A percentile compares a stretch with the other conserved stretches of the same genome.
These are phyloP conservation scores for Fonsecaea pedrosoi DNA, from an alignment of 2,329 filamentous ascomycete species.

Conservation along the genomic window DNA sequence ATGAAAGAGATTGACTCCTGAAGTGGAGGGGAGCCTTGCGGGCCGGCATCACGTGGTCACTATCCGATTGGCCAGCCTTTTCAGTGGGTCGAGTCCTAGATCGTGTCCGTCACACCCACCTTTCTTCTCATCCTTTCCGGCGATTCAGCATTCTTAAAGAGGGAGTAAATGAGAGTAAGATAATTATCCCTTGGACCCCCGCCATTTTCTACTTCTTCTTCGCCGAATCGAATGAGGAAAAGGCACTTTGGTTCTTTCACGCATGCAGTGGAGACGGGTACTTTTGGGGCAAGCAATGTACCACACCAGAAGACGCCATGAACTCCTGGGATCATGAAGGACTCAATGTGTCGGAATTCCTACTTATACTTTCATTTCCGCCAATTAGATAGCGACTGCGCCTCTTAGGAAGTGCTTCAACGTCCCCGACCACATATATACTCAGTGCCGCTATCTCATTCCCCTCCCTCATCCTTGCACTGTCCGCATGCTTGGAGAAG, in stretches of 20 bases:
- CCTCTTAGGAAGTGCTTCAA: neutral
- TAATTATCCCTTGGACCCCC: neutral
- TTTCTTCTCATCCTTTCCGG: neutral
- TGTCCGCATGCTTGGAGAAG: neutral
- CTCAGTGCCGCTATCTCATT: neutral
- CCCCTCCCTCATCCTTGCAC: neutral
- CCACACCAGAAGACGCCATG: neutral
- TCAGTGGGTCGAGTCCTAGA: neutral
- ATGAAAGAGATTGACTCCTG: neutral
- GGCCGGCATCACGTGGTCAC: neutral
- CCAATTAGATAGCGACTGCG: neutral
- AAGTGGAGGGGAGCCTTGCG: neutral
- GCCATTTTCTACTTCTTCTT: neutral
- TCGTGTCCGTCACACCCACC: neutral
- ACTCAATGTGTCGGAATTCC: neutral
- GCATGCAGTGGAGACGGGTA: too few species aligned
- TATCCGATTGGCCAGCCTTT: neutral
- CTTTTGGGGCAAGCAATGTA: neutral
- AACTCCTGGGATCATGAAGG: neutral
- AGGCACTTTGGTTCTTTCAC: neutral
- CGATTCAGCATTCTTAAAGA: neutral
- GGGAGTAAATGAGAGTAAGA: neutral
- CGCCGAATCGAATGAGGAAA: neutral
- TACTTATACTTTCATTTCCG: neutral
- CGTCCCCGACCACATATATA: neutral